Percentiles rank a stretch among this genome's conserved stretches.
These are phyloP conservation scores for Hemileccinum impolitum DNA, from an alignment of 768 basidiomycete genomes.

Conservation along the genomic window DNA sequence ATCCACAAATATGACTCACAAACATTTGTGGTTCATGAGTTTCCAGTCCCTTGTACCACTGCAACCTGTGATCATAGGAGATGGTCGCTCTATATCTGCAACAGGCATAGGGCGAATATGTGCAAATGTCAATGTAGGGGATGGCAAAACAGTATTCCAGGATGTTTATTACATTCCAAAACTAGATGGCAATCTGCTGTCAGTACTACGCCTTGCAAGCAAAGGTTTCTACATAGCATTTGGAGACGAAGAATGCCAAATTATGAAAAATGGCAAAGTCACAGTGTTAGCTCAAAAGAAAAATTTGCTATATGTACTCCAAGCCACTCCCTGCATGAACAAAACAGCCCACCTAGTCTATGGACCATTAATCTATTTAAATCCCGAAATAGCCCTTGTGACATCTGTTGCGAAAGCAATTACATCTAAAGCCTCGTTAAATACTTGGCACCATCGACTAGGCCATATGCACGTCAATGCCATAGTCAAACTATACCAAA, in stretches of 20 bases:
- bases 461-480: not conserved
- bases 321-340: no score
- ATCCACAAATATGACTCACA: not conserved
- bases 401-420: no score
- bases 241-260: not conserved
- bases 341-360: no score
- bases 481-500: not conserved
- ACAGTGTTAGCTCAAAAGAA: not conserved
- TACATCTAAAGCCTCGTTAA: no score
- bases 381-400: no score
- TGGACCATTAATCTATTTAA: no score
- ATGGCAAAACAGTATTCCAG: not conserved
- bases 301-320: conserved; percentile 4
- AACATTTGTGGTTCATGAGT: not conserved
- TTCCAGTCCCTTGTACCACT: not conserved
- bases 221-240: not conserved
- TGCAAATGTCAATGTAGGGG: not conserved
- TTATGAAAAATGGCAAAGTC: not conserved
- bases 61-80: not conserved
- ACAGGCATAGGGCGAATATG: conserved; percentile 1
- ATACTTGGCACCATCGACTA: no score
- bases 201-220: conserved; percentile 10
- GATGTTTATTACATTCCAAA: conserved; percentile 5
- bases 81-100: not conserved
- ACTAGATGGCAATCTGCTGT: conserved; percentile 15